Evolutionary conservation across 208 protist species (phyloP).

Genomic region (Trypanosomatidae sp.): DNA sequence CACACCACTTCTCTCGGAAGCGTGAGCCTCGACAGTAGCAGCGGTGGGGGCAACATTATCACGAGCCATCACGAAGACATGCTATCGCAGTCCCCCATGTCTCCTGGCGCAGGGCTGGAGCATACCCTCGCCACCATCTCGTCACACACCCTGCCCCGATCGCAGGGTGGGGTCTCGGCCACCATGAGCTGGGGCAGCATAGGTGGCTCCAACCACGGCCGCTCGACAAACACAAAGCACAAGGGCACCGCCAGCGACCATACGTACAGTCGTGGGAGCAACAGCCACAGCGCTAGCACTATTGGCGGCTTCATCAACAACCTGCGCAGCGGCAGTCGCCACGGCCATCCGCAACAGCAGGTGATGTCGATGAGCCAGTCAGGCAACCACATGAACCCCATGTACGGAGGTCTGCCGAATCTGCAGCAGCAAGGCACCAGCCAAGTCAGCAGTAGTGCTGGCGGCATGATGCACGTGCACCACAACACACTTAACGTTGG

Average conservation of each 20-base stretch:
- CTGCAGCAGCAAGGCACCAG: not conserved
- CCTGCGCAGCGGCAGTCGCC: not conserved
- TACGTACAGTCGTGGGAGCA: slow-evolving; percentile 13
- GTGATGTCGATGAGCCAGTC: not conserved
- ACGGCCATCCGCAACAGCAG: not conserved
- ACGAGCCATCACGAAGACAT: slow-evolving; percentile 1
- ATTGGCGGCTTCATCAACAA: not conserved
- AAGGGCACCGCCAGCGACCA: not conserved
- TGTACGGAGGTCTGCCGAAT: slow-evolving; percentile 1
- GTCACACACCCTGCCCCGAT: not conserved
- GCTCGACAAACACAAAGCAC: not conserved
- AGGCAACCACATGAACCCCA: slow-evolving; percentile 1
- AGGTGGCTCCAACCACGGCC: not conserved
- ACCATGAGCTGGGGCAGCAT: slow-evolving; percentile 1
- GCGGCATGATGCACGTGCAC: slow-evolving; percentile 9
- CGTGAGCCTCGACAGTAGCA: not conserved
- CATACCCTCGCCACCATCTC: not conserved
- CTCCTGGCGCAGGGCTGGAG: not conserved
- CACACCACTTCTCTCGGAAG: not conserved
- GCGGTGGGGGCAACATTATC: not conserved
- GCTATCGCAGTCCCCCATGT: not conserved
- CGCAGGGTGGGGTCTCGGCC: not conserved
- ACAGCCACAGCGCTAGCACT: not conserved
- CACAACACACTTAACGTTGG: slow-evolving; percentile 1
- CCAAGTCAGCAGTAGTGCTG: not conserved